These are phyloP conservation scores for Plasmopara viticola DNA, from an alignment of 352 stramenopile genomes.

Conservation along the genomic window DNA sequence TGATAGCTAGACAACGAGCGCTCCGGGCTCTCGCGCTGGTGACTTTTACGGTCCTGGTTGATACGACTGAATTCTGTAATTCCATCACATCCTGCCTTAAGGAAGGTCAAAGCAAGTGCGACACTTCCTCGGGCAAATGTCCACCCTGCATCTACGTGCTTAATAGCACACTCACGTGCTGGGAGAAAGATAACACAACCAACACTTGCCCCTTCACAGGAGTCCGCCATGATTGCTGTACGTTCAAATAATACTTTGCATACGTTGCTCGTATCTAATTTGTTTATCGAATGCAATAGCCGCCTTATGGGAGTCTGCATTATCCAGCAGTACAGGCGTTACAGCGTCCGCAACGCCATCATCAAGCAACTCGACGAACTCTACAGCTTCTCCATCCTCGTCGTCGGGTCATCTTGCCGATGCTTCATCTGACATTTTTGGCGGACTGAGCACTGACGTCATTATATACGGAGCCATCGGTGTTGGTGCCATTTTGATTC, in stretches of 20 bases:
- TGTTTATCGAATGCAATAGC: constrained; percentile 14
- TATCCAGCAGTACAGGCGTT: constrained; percentile 5
- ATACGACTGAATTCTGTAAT: constrained; percentile 32
- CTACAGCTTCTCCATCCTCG: constrained; percentile 13
- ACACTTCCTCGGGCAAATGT: constrained; percentile 35
- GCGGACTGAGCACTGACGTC: constrained; percentile 20
- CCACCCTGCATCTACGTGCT: constrained; percentile 61
- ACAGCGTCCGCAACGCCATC: constrained; percentile 7
- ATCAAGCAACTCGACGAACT: constrained; percentile 2
- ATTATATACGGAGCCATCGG: constrained; percentile 52
- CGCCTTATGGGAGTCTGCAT: constrained; percentile 24
- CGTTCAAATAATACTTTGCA: constrained; percentile 13
- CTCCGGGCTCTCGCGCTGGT: neutral
- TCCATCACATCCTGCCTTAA: constrained; percentile 34
- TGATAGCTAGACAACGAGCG: constrained; percentile 11
- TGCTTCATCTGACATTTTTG: constrained; percentile 6
- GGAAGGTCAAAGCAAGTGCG: constrained; percentile 27
- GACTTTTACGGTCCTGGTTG: constrained; percentile 6
- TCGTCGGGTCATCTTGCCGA: constrained; percentile 10
- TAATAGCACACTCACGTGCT: constrained; percentile 49
- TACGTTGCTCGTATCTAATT: constrained; percentile 2
- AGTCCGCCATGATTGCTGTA: constrained; percentile 70
- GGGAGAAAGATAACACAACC: constrained; percentile 52
- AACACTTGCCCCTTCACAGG: constrained; percentile 62
- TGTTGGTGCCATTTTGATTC: constrained; percentile 39